Evolutionary conservation across 345 rosid genomes (phyloP).

Genomic region (Crucihimalaya himalaica): DNA sequence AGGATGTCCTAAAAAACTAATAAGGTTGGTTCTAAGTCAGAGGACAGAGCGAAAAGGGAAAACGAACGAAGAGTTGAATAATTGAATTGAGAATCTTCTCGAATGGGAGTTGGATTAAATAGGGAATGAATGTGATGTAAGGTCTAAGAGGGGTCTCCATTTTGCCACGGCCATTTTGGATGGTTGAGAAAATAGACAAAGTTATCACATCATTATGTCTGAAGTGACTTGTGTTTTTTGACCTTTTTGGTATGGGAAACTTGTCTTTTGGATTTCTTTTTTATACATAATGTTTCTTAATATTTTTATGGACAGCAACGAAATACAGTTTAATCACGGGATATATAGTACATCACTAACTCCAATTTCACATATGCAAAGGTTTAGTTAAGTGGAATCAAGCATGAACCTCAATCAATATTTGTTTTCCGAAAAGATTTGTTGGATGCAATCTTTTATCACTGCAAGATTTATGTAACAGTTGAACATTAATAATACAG

Average conservation of each 20-base stretch:
- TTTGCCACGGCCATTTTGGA: conserved; percentile 32
- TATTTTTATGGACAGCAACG: not conserved
- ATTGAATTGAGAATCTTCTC: conserved; percentile 9
- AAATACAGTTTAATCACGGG: not conserved
- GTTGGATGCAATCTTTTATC: not conserved
- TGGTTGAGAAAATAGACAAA: conserved; percentile 29
- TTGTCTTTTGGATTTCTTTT: not conserved
- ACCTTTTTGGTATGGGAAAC: conserved; percentile 13
- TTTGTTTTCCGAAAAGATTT: not conserved
- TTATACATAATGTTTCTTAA: not conserved
- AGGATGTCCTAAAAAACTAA: too few relatives aligned
- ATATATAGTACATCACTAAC: not conserved
- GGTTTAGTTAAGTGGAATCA: not conserved
- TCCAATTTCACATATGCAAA: not conserved
- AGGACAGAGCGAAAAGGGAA: not conserved
- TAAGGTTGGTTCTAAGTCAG: not conserved
- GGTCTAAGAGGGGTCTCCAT: conserved; percentile 22
- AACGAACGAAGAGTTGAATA: conserved; percentile 9
- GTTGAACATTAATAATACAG: not conserved
- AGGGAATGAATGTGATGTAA: conserved; percentile 32
- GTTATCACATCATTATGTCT: conserved; percentile 35
- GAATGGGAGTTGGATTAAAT: conserved; percentile 5
- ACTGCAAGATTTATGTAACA: not conserved
- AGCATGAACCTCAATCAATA: not conserved
- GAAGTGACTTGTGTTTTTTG: conserved; percentile 28